phyloP scores from a whole-genome alignment of 2,329 filamentous ascomycete species.

The Aspergillus brunneoviolaceus region DNA sequence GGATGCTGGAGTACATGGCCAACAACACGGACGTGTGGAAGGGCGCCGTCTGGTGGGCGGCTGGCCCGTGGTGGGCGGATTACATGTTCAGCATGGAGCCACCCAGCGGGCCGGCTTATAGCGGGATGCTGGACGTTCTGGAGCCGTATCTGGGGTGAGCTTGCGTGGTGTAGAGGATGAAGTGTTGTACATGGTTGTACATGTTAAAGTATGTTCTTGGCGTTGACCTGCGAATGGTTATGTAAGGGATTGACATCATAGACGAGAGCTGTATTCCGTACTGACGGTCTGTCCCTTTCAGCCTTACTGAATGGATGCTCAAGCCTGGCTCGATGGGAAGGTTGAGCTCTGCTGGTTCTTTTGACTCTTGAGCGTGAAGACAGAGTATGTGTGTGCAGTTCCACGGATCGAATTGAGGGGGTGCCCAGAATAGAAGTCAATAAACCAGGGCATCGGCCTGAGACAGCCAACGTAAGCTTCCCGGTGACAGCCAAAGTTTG shows the following conservation, averaged over 20 bases:
- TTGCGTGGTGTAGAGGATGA: too few relatives aligned
- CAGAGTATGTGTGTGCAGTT: neutral
- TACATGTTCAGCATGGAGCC: conserved; percentile 56
- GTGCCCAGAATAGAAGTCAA: neutral
- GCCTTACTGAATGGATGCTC: too few relatives aligned
- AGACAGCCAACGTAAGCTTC: neutral
- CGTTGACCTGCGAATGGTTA: too few relatives aligned
- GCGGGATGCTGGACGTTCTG: conserved; percentile 28
- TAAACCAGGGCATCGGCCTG: neutral
- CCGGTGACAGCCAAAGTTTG: neutral
- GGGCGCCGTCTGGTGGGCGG: conserved; percentile 57
- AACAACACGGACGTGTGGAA: conserved; percentile 55
- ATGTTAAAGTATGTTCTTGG: too few relatives aligned
- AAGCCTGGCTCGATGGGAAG: neutral
- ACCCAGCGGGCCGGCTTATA: conserved; percentile 45
- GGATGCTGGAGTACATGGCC: conserved; percentile 50
- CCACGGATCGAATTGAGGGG: neutral
- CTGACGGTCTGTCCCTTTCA: too few relatives aligned
- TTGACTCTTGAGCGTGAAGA: too few relatives aligned
- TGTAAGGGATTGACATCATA: neutral
- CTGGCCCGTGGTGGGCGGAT: conserved; percentile 53
- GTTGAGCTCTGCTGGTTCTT: neutral
- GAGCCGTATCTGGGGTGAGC: conserved; percentile 21
- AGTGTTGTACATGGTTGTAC: too few relatives aligned
- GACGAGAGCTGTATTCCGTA: neutral